Evolutionary conservation across 257 asterid species (phyloP), one percentile per base, ranked within the genome.

Genomic region (Rubia yunnanensis): DNA sequence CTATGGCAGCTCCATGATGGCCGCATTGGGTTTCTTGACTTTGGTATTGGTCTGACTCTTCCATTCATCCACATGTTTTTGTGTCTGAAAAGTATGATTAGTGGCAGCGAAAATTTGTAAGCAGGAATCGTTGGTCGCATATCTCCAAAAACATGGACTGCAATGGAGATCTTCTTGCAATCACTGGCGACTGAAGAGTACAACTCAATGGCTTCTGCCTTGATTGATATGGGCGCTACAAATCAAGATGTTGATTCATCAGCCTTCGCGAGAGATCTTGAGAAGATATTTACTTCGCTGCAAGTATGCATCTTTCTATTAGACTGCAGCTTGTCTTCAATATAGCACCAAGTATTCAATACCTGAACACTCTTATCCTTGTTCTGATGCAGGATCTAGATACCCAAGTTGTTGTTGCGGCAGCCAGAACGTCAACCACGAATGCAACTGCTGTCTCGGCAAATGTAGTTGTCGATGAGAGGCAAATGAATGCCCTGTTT

Each of bases 91-190:
- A 60, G 62, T 55, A 61, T 54, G 48, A 38, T 67, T 54, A 28
- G 69, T 28, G 38, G 63, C 44, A 71, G 38, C 54, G 65, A 56
- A 28, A 69, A 70, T 52, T 77, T 68, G 48, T 46, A 55, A 20
- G 60, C 92, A 92, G 99, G 97, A 76, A 92, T 92, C 70, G 99
- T 92, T 67, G 99, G 99, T 49, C 94, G 96, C 10, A 87, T 94
- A 71, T 88, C 99, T 77, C 96, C 95, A 1, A 88, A 86, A 76
- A 94, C 99, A 57, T 94, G 99, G 99, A 76, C 88, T 68, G 97
- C 97, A 13, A 89, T 90, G 97, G 99, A 94, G 79, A 72, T 77
- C 65, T 94, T 94, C 79, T 81, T 94, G 81, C 74, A 71, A 66
- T 89, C 99, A 69, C 69, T 94, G 54, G 75, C 89, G 64, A 82